Evolutionary conservation across 345 rosid species (phyloP), one percentile per base, ranked within the genome.

Genomic region (Gynandropsis gynandra): DNA sequence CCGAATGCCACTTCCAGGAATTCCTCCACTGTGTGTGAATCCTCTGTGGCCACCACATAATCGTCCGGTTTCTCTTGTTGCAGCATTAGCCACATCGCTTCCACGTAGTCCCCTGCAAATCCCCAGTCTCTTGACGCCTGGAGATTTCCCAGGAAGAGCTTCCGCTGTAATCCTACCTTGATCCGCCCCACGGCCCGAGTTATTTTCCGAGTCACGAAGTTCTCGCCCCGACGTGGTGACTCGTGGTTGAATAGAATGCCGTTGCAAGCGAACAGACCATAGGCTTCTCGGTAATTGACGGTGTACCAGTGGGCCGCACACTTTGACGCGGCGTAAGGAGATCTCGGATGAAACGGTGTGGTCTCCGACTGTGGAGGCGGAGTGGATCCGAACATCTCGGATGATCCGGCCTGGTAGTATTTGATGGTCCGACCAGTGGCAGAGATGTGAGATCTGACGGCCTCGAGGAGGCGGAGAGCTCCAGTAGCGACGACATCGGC

Each of bases 71-170:
- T 79, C 68, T 84, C 96, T 42, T 87, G 95, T 72, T 90, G 98
- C 61, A 90, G 51, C 98, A 90, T 90, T 85, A 90, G 21, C 96
- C 96, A 90, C 98, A 90, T 87, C n/a, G 98, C 98, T 70, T 90
- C 95, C 27, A 87, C 96, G 19, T 90, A 90, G 45, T 90, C 96
- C 40, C 96, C 95, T 0, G 96, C 98, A 31, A 90, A 90, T 0
- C 98, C 96, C 96, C 98, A 90, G 13, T 90, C 96, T 56, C 98
- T 65, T 8, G 98, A 77, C 4, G 98, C 96, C 53, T 79, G 81
- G 50, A 90, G 51, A 41, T 90, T 90, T 50, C 96, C 98, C 51
- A 90, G 47, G 52, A 78, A 90, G 39, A 90, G 67, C 70, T 84
- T 90, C 56, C 69, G 84, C 75, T 90, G 96, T 32, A 90, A 27